Base-by-base conservation (phyloP, 2,329 filamentous ascomycete species). In the Colletotrichum sp. region DNA sequence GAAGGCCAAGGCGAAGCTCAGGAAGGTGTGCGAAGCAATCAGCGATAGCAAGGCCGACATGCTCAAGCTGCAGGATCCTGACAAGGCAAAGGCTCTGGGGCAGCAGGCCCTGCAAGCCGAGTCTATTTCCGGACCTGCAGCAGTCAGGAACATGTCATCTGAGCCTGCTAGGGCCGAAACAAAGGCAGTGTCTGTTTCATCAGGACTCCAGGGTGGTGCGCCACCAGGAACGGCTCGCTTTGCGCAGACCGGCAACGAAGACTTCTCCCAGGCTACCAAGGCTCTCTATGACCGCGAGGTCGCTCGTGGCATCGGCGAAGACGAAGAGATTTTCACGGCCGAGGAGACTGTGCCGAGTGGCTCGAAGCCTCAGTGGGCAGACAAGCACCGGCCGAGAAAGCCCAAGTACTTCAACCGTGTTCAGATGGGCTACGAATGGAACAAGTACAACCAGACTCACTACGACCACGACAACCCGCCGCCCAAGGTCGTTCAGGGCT, bases 371-470 rank as follows among this genome's bases (percentile, higher is more conserved):
- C 91, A 93, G 78, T 98, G 96, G 96, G 93, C 94, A 8, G 92
- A 93, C 82, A 96, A 96, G 85, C 94, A 98, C 84, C 92, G 94
- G 52, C 96, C 96, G 9, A 92, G 97, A 78, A 99, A 99, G 86
- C 97, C 97, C 15, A 92, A 94, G 76, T 99, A 98, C 86, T 99
- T 99, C 90, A 99, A 99, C 83, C 94, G 97, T 55, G 96, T 99
- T 63, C 96, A 98, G 85, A 98, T 98, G 95, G 97, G 97, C 69
- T 99, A 99, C 85, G 97, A 99, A 85, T 99, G 97, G 97, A 99
- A 99, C 89, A 99, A 99, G 86, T 99, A 99, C 90, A 99, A 99
- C 82, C 97, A 99, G 86, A 99, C 97, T 15, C 97, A 99, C 86
- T 99, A 99, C 87, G 97, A 99, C 84, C 95, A 98, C 84, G 96